Evolutionary conservation across 805 yeast species (phyloP), one percentile per base, ranked within the genome.

Genomic region (Metschnikowia peoriensis): DNA sequence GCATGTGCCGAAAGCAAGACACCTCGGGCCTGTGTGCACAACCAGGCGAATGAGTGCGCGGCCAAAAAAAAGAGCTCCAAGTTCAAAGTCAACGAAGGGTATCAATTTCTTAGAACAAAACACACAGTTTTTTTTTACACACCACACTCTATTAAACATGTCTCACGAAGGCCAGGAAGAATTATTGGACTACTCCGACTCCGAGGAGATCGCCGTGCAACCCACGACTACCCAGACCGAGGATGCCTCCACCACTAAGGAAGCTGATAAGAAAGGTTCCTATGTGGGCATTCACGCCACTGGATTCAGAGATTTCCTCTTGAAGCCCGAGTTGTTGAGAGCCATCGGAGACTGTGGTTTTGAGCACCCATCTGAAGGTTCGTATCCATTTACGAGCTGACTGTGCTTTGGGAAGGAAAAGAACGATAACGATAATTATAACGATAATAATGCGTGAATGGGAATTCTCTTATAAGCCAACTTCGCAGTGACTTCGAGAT

Each of bases 261-360:
- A 80, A 55, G 82, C 84, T 54, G 91, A 86, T 66, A 89, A 93
- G 75, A 93, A 93, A 77, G 98, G 98, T 68, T 90, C 97, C 43
- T 94, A 94, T 66, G 98, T 92, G 55, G 98, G 98, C 68, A 89
- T 91, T 65, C 98, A 94, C 75, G 93, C 98, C 60, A 93, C 98
- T 59, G 97, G 97, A 71, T 93, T 94, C 85, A 89, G 96, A 76
- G 99, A 94, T 77, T 93, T 93, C 76, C 78, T 94, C 67, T 82
- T 93, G 74, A 94, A 94, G 78, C 97, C 98, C 34, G 99, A 94
- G 78, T 82, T 93, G 63, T 81, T 93, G 66, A 88, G 99, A 77
- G 99, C 99, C 60, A 93, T 93, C 69, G 96, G 92, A 62, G 99
- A 93, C 76, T 91, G 97, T 80, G 99, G 99, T 80, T 93, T 93